A percentile compares a stretch with the other conserved stretches of the same genome.
Conservation (phyloP, 805 yeast species). For the Ogataea neopini region DNA sequence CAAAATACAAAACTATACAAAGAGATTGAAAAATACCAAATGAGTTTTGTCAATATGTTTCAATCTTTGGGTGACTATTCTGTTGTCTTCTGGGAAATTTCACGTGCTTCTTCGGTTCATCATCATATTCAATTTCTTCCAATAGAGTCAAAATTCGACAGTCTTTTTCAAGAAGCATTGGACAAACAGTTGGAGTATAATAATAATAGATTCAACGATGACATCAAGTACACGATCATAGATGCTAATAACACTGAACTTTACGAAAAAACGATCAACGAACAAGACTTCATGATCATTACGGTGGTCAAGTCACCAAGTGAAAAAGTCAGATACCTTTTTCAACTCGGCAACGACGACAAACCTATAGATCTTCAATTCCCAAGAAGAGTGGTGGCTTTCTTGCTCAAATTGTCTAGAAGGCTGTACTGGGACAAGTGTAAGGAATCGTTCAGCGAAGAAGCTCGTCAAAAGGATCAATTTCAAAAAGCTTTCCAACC, state of each 20-base stretch:
- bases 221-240: constrained; percentile 43
- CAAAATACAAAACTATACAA: constrained; percentile 36
- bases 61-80: constrained; percentile 39
- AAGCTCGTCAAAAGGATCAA: constrained; percentile 58
- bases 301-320: constrained; percentile 22
- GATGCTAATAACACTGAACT: constrained; percentile 23
- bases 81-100: constrained; percentile 70
- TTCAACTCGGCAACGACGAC: constrained; percentile 30
- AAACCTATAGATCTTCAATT: constrained; percentile 68
- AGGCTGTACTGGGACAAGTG: constrained; percentile 80
- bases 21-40: constrained; percentile 52
- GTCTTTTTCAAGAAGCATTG: constrained; percentile 47
- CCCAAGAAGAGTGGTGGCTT: constrained; percentile 78
- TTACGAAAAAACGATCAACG: constrained; percentile 29
- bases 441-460: constrained; percentile 60
- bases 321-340: constrained; percentile 24
- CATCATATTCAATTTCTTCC: constrained; percentile 79
- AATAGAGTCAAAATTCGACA: constrained; percentile 39
- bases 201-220: constrained; percentile 47
- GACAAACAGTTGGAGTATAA: constrained; percentile 45
- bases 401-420: constrained; percentile 57
- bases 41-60: constrained; percentile 52
- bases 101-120: constrained; percentile 65
- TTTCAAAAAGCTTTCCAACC: constrained; percentile 58
- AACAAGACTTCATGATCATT: constrained; percentile 41